Evolutionary conservation across 2,329 filamentous ascomycete genomes (phyloP).

Genomic region (Pseudogymnoascus sp.): DNA sequence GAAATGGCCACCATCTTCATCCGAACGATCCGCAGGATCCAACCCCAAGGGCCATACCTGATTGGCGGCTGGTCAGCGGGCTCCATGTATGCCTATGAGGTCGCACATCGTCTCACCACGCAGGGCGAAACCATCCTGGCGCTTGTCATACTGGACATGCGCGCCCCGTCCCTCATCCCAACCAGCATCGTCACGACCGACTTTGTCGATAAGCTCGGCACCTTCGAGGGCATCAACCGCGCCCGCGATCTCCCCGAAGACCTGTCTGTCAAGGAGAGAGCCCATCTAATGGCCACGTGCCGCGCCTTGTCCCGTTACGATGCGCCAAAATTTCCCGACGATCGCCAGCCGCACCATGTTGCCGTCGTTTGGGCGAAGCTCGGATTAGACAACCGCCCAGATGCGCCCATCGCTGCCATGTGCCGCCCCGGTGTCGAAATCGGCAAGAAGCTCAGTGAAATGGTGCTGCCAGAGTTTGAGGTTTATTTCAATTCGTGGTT

Average conservation of each 20-base stretch:
- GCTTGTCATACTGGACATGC: not conserved
- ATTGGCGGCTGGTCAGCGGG: conserved; percentile 34
- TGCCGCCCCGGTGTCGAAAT: not conserved
- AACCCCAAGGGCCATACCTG: conserved; percentile 32
- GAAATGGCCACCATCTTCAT: conserved; percentile 13
- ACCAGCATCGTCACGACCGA: not conserved
- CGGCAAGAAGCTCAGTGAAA: not conserved
- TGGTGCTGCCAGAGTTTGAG: not conserved
- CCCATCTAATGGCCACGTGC: not conserved
- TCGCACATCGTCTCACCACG: conserved; percentile 22
- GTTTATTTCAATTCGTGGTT: conserved; percentile 2
- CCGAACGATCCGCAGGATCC: conserved; percentile 19
- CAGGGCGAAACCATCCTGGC: conserved; percentile 10
- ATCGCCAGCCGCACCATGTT: not conserved
- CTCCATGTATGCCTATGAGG: conserved; percentile 32
- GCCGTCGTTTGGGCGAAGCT: not conserved
- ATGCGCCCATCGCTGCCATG: not conserved
- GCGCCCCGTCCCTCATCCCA: not conserved
- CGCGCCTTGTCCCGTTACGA: not conserved
- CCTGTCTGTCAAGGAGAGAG: not conserved
- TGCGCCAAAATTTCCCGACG: not conserved
- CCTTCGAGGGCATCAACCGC: not conserved
- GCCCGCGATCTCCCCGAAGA: not conserved
- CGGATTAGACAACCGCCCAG: not conserved
- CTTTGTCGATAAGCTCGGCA: not conserved